A percentile compares a stretch with the other conserved stretches of the same genome.
Evolutionary conservation across 495 filamentous ascomycete species (phyloP).

Genomic region (Usnea hakonensis): DNA sequence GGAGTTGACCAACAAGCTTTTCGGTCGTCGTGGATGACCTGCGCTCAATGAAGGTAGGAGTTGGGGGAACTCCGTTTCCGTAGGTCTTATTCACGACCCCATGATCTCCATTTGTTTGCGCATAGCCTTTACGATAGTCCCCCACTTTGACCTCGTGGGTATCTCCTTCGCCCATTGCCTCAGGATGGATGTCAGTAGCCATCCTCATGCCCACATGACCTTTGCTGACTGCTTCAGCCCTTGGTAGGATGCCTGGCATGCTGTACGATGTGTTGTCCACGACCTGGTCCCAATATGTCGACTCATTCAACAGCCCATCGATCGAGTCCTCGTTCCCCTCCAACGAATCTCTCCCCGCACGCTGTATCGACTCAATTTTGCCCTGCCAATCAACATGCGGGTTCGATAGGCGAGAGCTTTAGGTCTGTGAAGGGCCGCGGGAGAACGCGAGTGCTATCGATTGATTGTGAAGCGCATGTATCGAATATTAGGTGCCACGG

Average conservation of each 20-base stretch:
- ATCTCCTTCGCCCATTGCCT: neutral
- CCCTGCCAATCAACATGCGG: slow-evolving; percentile 17
- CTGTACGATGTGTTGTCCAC: slow-evolving; percentile 7
- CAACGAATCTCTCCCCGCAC: slow-evolving; percentile 12
- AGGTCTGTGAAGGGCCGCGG: neutral
- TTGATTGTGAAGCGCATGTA: neutral
- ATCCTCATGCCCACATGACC: neutral
- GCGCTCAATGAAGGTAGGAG: neutral
- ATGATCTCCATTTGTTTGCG: slow-evolving; percentile 16
- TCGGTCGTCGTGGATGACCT: slow-evolving; percentile 2
- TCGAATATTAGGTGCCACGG: slow-evolving; percentile 1
- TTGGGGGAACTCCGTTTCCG: slow-evolving; percentile 15
- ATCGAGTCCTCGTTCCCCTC: slow-evolving; percentile 17
- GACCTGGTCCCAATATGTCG: neutral
- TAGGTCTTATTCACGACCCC: slow-evolving; percentile 8
- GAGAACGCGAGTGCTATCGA: slow-evolving; percentile 7
- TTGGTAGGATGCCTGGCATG: slow-evolving; percentile 21
- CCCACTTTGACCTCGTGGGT: slow-evolving; percentile 11
- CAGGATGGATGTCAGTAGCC: neutral
- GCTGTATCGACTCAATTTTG: slow-evolving; percentile 23
- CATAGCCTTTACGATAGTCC: slow-evolving; percentile 8
- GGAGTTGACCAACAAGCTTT: slow-evolving; percentile 35
- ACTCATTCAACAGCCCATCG: slow-evolving; percentile 10
- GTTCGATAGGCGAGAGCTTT: neutral
- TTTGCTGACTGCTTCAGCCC: slow-evolving; percentile 3